These are phyloP conservation scores for Hypoxylon subgilvum DNA, from an alignment of 495 filamentous ascomycete genomes.

Conservation along the genomic window DNA sequence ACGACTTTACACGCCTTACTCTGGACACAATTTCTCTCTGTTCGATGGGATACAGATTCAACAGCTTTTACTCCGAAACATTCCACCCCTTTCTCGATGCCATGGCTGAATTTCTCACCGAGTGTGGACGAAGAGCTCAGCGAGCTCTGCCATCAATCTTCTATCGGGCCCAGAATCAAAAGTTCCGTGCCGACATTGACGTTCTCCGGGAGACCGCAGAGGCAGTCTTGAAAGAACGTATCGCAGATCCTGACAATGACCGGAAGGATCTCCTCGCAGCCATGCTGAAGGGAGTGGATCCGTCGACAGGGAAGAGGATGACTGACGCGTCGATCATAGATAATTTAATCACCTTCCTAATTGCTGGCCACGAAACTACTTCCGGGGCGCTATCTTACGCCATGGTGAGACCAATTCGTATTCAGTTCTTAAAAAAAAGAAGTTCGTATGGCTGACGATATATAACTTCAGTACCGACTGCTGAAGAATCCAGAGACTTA, in stretches of 20 bases:
- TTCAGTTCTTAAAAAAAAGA: not conserved
- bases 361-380: slow-evolving; percentile 73
- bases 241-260: slow-evolving; percentile 42
- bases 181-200: slow-evolving; percentile 58
- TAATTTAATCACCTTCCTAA: slow-evolving; percentile 70
- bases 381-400: slow-evolving; percentile 56
- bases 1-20: slow-evolving; percentile 71
- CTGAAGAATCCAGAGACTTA: slow-evolving; percentile 45
- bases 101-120: slow-evolving; percentile 60
- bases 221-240: slow-evolving; percentile 61
- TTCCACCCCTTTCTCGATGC: slow-evolving; percentile 65
- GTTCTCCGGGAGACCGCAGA: slow-evolving; percentile 56
- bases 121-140: slow-evolving; percentile 53
- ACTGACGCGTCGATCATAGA: slow-evolving; percentile 60
- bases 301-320: slow-evolving; percentile 64
- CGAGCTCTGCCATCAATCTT: slow-evolving; percentile 58
- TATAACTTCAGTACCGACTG: slow-evolving; percentile 39
- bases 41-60: slow-evolving; percentile 72
- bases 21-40: slow-evolving; percentile 72
- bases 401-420: slow-evolving; percentile 7
- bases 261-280: slow-evolving; percentile 71
- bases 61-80: slow-evolving; percentile 67
- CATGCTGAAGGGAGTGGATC: slow-evolving; percentile 66
- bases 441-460: not conserved
- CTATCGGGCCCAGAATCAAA: slow-evolving; percentile 51